Evolutionary conservation across 495 filamentous ascomycete species (phyloP).

Genomic region (Platismatia glauca): DNA sequence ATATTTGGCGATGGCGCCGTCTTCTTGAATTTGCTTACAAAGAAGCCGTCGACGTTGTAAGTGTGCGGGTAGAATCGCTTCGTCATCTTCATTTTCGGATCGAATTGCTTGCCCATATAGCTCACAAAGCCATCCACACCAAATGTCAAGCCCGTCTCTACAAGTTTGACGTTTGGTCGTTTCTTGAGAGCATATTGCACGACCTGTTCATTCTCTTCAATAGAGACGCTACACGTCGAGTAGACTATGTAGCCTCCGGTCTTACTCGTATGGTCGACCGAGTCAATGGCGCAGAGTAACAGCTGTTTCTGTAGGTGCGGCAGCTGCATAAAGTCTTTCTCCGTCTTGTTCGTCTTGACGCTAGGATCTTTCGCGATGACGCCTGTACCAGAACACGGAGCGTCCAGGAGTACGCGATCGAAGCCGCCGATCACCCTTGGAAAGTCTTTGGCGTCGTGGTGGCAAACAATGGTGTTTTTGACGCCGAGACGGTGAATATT

Average conservation of each 20-base stretch:
- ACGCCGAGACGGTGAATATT: slow-evolving; percentile 94
- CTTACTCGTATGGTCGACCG: slow-evolving; percentile 72
- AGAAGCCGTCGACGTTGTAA: slow-evolving; percentile 98
- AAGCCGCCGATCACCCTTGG: slow-evolving; percentile 92
- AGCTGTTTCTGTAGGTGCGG: slow-evolving; percentile 93
- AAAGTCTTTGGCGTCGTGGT: slow-evolving; percentile 80
- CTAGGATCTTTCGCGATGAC: slow-evolving; percentile 93
- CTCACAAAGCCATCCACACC: slow-evolving; percentile 83
- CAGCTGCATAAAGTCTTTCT: slow-evolving; percentile 81
- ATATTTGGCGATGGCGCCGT: slow-evolving; percentile 59
- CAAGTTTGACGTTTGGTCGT: slow-evolving; percentile 86
- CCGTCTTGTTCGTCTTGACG: slow-evolving; percentile 95
- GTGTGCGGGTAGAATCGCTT: slow-evolving; percentile 88
- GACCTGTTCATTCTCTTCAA: slow-evolving; percentile 89
- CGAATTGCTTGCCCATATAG: slow-evolving; percentile 84
- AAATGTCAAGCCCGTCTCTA: slow-evolving; percentile 88
- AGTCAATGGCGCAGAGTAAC: slow-evolving; percentile 87
- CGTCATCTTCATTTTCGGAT: slow-evolving; percentile 73
- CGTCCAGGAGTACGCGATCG: slow-evolving; percentile 73
- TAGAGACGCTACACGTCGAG: slow-evolving; percentile 84
- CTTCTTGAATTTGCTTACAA: slow-evolving; percentile 96
- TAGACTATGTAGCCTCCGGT: slow-evolving; percentile 93
- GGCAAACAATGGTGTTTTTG: slow-evolving; percentile 89
- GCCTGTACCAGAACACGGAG: slow-evolving; percentile 72
- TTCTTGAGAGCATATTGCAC: slow-evolving; percentile 86